A percentile compares a stretch with the other conserved stretches of the same genome.
Evolutionary conservation across 2,329 filamentous ascomycete species (phyloP).

Genomic region (Monilinia fructicola): DNA sequence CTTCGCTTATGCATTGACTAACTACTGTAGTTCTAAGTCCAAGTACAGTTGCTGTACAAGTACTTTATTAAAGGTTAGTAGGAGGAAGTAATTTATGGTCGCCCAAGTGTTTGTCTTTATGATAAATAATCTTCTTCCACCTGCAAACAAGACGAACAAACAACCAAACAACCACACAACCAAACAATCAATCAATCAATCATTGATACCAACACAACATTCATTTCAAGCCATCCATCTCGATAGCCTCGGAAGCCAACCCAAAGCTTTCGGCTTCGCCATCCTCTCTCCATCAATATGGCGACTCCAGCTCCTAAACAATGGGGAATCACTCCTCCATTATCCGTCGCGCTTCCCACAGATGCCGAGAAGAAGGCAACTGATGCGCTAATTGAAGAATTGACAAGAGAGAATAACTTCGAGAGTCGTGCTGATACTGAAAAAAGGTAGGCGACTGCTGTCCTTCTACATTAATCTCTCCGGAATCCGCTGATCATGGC

Average conservation of each 20-base stretch:
- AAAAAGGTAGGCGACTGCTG: constrained; percentile 61
- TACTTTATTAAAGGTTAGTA: too few relatives aligned
- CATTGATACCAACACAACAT: constrained; percentile 17
- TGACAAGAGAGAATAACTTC: constrained; percentile 89
- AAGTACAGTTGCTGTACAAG: too few relatives aligned
- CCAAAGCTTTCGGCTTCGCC: constrained; percentile 1
- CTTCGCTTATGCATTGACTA: constrained; percentile 11
- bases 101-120: neutral
- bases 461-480: neutral
- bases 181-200: neutral
- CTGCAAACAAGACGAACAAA: neutral
- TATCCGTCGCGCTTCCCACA: constrained; percentile 75
- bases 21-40: too few relatives aligned
- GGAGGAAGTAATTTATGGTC: constrained; percentile 10
- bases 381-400: constrained; percentile 75
- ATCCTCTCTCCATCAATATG: constrained; percentile 34
- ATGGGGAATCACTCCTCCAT: constrained; percentile 75
- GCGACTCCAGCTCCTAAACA: constrained; percentile 34
- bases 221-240: constrained; percentile 2
- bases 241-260: constrained; percentile 5
- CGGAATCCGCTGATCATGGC: neutral
- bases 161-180: neutral
- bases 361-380: constrained; percentile 74
- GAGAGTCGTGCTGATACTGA: constrained; percentile 80
- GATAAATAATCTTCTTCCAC: neutral